These are phyloP conservation scores for Zychaea mexicana DNA, from an alignment of 371 early-diverging fungal genomes.

Conservation along the genomic window DNA sequence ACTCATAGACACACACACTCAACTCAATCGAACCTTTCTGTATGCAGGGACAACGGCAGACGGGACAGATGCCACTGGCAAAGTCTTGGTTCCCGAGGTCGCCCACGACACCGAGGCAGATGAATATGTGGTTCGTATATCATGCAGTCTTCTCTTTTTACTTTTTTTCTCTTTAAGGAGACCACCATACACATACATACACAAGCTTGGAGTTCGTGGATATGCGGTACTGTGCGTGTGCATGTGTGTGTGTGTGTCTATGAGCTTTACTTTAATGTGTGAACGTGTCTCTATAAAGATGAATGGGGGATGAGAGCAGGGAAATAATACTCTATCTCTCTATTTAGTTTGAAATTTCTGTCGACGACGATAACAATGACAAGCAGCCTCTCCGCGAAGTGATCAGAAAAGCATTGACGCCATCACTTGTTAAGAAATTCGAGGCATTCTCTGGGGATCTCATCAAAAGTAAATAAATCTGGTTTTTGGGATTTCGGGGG, in stretches of 20 bases:
- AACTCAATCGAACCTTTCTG: background rate
- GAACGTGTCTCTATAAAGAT: background rate
- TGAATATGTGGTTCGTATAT: constrained; percentile 73
- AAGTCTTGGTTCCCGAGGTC: constrained; percentile 87
- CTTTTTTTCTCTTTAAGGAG: background rate
- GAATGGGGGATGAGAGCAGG: background rate
- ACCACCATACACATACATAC: too few species aligned
- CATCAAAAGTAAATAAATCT: constrained; percentile 59
- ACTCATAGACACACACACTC: background rate
- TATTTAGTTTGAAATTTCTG: constrained; percentile 83
- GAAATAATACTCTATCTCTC: background rate
- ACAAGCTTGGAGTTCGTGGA: too few species aligned
- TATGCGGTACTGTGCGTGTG: too few species aligned
- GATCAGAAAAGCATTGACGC: constrained; percentile 70
- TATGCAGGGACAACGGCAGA: constrained; percentile 56
- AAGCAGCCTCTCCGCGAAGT: constrained; percentile 71
- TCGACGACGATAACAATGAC: constrained; percentile 60
- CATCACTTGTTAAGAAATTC: constrained; percentile 65
- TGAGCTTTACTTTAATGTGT: background rate
- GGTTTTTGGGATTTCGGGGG: background rate
- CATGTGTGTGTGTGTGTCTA: too few species aligned
- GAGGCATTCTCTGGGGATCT: constrained; percentile 72
- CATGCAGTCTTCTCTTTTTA: too few species aligned
- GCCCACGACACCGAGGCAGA: constrained; percentile 86
- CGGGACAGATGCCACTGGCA: constrained; percentile 75